Base-by-base conservation (phyloP, 1,139 yeast species). In the Saccharomyces uvarum region DNA sequence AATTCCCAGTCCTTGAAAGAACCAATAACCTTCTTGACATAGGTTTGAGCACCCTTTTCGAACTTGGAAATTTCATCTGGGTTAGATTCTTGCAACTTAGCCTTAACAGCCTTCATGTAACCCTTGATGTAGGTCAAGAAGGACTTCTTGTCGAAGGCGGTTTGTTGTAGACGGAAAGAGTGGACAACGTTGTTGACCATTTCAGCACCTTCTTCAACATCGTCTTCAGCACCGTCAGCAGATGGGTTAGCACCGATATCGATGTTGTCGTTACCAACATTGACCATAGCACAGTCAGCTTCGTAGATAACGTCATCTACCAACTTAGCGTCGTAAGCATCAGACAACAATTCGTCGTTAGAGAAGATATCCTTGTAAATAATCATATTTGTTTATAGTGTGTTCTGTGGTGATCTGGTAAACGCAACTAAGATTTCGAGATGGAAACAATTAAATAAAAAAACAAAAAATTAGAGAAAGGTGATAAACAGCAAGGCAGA, bases 231-330 rank as follows among this genome's bases (percentile, higher is more conserved):
- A 64, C 79, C 98, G 79, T 93, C 99, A 69, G 98, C 97, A 70
- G 97, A 89, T 73, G 99, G 97, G 86, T 95, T 93, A 72, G 96
- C 99, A 79, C 99, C 99, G 76, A 93, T 93, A 76, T 93, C 98
- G 69, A 93, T 84, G 74, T 91, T 91, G 71, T 83, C 97, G 73
- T 88, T 88, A 75, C 82, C 84, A 70, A 91, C 87, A 70, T 79
- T 84, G 77, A 93, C 84, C 93, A 89, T 85, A 71, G 82, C 79
- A 79, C 98, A 89, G 84, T 93, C 89, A 65, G 96, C 99, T 82
- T 93, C 99, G 82, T 81, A 88, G 75, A 91, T 88, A 70, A 82
- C 97, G 64, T 82, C 88, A 70, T 88, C 96, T 64, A 93, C 97
- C 74, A 77, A 78, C 73, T 79, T 86, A 74, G 82, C 73, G 76